These are phyloP conservation scores for Mortierella sp. DNA, from an alignment of 371 early-diverging fungal genomes.

Conservation along the genomic window DNA sequence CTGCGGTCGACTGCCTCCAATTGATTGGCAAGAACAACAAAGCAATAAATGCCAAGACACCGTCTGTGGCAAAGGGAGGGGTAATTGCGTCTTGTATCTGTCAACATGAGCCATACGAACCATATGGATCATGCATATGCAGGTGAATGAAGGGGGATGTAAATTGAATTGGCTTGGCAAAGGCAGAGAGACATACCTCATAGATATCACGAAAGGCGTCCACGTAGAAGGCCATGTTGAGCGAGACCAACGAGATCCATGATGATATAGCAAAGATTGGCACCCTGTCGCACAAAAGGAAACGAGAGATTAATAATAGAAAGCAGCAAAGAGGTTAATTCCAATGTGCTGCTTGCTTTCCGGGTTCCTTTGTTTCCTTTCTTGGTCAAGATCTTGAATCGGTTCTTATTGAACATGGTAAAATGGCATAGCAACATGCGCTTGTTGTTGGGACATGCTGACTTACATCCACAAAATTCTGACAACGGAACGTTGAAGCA, in stretches of 20 bases:
- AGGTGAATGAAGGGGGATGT: neutral
- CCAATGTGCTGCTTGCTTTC: neutral
- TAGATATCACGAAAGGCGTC: slow-evolving; percentile 96
- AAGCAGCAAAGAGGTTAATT: neutral
- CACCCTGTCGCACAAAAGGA: slow-evolving; percentile 68
- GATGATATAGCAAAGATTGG: slow-evolving; percentile 94
- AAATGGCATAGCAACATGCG: neutral
- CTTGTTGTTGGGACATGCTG: neutral
- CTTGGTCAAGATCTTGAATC: neutral
- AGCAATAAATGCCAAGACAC: neutral
- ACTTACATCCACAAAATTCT: slow-evolving; percentile 91
- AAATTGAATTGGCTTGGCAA: neutral
- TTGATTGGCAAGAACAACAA: neutral
- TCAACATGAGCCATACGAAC: neutral
- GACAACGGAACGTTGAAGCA: slow-evolving; percentile 89
- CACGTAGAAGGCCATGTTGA: slow-evolving; percentile 86
- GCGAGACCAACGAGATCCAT: slow-evolving; percentile 81
- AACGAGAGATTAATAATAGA: neutral
- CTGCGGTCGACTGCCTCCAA: neutral
- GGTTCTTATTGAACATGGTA: neutral
- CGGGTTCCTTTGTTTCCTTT: neutral
- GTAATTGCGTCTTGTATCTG: neutral
- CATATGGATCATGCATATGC: neutral
- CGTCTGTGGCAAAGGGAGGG: neutral
- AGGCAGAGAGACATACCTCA: slow-evolving; percentile 68